A percentile compares a stretch with the other conserved stretches of the same genome.
These are phyloP conservation scores for Aspergillus brunneoviolaceus DNA, from an alignment of 2,329 filamentous ascomycete genomes.

Conservation along the genomic window DNA sequence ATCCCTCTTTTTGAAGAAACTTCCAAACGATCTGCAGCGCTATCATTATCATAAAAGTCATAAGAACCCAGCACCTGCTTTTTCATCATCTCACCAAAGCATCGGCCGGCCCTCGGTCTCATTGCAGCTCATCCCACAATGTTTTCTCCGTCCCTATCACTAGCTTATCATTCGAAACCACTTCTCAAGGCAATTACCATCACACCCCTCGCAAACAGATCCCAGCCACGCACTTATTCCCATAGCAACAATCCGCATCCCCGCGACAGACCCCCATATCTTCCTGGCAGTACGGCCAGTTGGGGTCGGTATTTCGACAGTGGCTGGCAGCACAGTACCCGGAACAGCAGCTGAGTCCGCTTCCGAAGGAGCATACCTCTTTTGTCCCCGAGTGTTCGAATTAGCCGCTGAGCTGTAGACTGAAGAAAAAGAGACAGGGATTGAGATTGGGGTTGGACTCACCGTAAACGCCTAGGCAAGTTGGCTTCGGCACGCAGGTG, in stretches of 20 bases:
- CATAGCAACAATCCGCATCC: conserved; percentile 32
- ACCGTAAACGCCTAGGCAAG: conserved; percentile 28
- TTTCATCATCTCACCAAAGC: no score
- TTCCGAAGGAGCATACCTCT: conserved; percentile 23
- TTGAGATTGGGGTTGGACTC: conserved; percentile 4
- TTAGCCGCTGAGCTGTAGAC: no score
- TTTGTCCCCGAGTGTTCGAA: no score
- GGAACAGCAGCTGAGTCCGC: conserved; percentile 27
- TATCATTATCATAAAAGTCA: no score
- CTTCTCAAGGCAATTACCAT: background rate
- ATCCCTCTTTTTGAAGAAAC: no score
- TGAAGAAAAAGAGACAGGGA: no score
- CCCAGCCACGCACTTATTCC: conserved; percentile 26
- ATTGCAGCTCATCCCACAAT: no score
- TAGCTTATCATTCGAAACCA: no score
- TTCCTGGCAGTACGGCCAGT: conserved; percentile 31
- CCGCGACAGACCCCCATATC: conserved; percentile 25
- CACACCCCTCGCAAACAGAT: conserved; percentile 17
- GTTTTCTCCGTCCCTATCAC: no score
- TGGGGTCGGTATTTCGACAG: conserved; percentile 28
- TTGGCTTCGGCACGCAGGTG: conserved; percentile 25
- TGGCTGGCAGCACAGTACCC: conserved; percentile 31
- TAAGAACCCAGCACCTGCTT: no score
- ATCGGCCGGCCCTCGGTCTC: no score
- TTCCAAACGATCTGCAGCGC: no score